These are phyloP conservation scores for Rhodofomes roseus DNA, from an alignment of 1,284 basidiomycete species.

Conservation along the genomic window DNA sequence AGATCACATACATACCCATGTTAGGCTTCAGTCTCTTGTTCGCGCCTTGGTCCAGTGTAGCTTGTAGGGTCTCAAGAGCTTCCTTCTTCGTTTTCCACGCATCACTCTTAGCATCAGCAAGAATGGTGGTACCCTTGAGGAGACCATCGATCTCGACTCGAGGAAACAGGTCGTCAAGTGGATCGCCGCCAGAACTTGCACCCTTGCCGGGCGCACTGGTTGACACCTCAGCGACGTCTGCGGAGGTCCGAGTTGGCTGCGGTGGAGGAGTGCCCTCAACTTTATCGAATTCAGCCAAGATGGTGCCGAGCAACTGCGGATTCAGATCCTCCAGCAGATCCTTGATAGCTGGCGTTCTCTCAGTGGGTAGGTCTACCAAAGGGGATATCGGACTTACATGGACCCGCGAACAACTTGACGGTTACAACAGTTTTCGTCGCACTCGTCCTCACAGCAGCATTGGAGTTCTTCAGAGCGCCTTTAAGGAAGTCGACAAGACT, in stretches of 20 bases:
- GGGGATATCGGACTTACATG: conserved; percentile 51
- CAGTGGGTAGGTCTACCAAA: conserved; percentile 2
- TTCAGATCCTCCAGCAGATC: conserved; percentile 94
- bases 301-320: conserved; percentile 89
- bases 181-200: conserved; percentile 46
- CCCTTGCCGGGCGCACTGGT: conserved; percentile 33
- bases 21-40: conserved; percentile 91
- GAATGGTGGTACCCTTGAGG: conserved; percentile 80
- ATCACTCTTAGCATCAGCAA: conserved; percentile 84
- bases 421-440: conserved; percentile 96
- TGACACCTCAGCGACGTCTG: conserved; percentile 55
- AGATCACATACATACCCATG: conserved; percentile 62
- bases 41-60: conserved; percentile 81
- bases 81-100: conserved; percentile 99
- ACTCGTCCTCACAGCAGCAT: conserved; percentile 89
- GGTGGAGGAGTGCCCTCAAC: conserved; percentile 80
- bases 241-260: conserved; percentile 74
- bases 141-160: conserved; percentile 91
- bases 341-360: conserved; percentile 65
- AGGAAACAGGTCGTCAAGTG: conserved; percentile 92
- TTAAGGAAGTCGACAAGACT: conserved; percentile 91
- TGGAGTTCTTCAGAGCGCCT: conserved; percentile 85
- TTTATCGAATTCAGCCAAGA: conserved; percentile 92
- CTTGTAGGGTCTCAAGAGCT: conserved; percentile 83
- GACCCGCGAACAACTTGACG: conserved; percentile 87